A percentile compares a stretch with the other conserved stretches of the same genome.
Evolutionary conservation across 305 asterid species (phyloP).

Genomic region (Solanum chacoense): DNA sequence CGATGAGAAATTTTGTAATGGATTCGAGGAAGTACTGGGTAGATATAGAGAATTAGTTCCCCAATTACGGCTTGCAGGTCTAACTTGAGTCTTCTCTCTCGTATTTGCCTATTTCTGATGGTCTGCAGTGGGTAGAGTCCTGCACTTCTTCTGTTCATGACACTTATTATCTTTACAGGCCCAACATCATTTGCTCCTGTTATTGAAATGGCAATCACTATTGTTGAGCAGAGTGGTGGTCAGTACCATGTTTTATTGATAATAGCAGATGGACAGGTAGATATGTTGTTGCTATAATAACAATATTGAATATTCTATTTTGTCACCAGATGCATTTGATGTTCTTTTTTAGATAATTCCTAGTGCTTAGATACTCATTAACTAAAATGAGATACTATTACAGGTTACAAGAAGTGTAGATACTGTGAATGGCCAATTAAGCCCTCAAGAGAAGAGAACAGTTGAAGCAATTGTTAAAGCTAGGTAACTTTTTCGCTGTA

Average conservation of each 20-base stretch:
- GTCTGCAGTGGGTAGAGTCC: not conserved
- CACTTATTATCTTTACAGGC: conserved; percentile 28
- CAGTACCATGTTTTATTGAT: conserved; percentile 82
- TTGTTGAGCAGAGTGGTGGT: conserved; percentile 85
- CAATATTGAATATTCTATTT: not conserved
- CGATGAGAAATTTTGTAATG: conserved; percentile 75
- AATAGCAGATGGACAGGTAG: conserved; percentile 93
- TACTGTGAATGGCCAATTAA: conserved; percentile 63
- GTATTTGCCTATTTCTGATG: not conserved
- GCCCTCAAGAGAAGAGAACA: conserved; percentile 85
- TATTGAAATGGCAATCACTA: conserved; percentile 82
- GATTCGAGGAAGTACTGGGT: conserved; percentile 80
- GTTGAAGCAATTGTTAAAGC: conserved; percentile 97
- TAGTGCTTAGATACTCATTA: not conserved
- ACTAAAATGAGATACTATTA: not conserved
- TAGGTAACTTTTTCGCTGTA: conserved; percentile 38
- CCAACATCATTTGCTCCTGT: conserved; percentile 92
- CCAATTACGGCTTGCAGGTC: conserved; percentile 86
- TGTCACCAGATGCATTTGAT: not conserved
- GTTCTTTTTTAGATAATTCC: not conserved
- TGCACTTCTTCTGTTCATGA: not conserved
- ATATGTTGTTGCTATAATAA: not conserved
- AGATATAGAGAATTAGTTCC: conserved; percentile 93
- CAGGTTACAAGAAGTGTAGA: conserved; percentile 94
- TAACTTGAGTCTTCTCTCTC: not conserved